Evolutionary conservation across 192 early-diverging fungal species (phyloP).

Genomic region (Kickxella alabastrina): DNA sequence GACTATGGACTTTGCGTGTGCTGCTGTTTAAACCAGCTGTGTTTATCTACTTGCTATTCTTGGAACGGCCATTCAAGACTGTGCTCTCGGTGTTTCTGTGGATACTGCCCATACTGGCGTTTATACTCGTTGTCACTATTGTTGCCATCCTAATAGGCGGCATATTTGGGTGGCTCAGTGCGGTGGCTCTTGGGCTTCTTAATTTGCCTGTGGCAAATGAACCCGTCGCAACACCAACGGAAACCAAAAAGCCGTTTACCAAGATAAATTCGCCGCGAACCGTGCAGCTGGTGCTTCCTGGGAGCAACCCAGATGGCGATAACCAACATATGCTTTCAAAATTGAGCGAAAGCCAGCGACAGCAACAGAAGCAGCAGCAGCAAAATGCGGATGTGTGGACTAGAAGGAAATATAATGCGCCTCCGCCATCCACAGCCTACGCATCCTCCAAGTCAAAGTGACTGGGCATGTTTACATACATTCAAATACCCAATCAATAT

Average conservation of each 20-base stretch:
- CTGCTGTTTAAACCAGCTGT: constrained; percentile 26
- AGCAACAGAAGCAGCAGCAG: not conserved
- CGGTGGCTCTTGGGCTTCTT: constrained; percentile 5
- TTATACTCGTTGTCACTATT: constrained; percentile 15
- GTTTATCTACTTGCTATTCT: constrained; percentile 37
- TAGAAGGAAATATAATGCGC: no score
- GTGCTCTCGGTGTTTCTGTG: constrained; percentile 28
- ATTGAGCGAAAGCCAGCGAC: no score
- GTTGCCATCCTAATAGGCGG: constrained; percentile 30
- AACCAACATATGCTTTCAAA: no score
- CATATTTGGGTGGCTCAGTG: constrained; percentile 38
- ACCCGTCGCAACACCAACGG: not conserved
- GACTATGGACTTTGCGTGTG: constrained; percentile 15
- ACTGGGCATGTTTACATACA: no score
- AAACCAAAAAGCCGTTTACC: no score
- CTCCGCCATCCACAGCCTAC: no score
- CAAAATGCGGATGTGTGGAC: constrained; percentile 6
- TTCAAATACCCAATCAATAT: no score
- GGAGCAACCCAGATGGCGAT: not conserved
- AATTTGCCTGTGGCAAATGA: not conserved
- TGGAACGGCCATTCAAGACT: constrained; percentile 32
- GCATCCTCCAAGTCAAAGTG: no score
- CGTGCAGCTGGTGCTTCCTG: not conserved
- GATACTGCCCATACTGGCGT: constrained; percentile 31
- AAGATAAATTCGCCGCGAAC: not conserved